Evolutionary conservation across 2,329 filamentous ascomycete species (phyloP), one percentile per base, ranked within the genome.

Genomic region (Elsinoe necatrix): DNA sequence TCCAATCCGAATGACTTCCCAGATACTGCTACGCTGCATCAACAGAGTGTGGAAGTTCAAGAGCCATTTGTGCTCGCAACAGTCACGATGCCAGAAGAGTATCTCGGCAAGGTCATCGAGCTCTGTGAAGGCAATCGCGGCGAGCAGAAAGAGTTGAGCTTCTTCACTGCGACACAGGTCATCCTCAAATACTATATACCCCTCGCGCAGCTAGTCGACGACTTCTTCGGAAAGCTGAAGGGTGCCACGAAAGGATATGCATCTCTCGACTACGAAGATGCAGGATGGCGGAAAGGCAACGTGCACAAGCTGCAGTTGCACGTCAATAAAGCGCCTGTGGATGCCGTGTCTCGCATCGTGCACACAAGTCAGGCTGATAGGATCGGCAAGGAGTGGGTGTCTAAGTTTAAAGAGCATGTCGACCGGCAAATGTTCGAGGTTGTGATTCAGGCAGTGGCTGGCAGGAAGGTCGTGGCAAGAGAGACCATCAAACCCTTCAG

Each of bases 351-450:
- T n/a, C 84, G 92, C 31, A 84, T 98, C 2, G 82, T 97, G 37
- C 93, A 98, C 65, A 74, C 77, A 35, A 89, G 85, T 11, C 90
- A 96, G 70, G 83, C 85, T 0, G 86, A 92, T 27, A 80, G 88
- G 16, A 76, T 96, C 4, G 93, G 90, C 3, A 80, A 89, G 48
- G 78, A 84, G 57, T 98, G 93, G 93, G 92, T 96, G 4, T 84
- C 82, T 39, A 95, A 95, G 71, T 97, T 98, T 77, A 97, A 95
- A 68, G 85, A 96, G 70, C 92, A 97, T 65, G 92, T 98, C 18
- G 88, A 95, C 66, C 79, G 93, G 16, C 93, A 98, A 71, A 93
- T 97, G 84, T 98, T 95, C 66, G 93, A 98, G 73, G 83, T 98
- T 20, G 78, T 97, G 57, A 97, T 98, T 61, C 93, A 98, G 72